These are phyloP conservation scores for Crepidotus variabilis DNA, from an alignment of 768 basidiomycete species.

Conservation along the genomic window DNA sequence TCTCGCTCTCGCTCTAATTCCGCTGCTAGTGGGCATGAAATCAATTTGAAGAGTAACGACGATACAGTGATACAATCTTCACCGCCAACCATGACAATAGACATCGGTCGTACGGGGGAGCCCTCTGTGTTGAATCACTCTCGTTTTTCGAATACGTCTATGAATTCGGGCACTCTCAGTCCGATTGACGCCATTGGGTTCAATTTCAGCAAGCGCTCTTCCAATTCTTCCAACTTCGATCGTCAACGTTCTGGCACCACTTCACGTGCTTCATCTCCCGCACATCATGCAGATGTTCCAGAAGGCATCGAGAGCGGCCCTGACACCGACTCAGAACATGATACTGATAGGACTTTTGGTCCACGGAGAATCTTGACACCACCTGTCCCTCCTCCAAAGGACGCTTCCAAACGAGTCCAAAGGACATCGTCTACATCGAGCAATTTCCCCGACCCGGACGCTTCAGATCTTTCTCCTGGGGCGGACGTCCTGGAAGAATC, in stretches of 20 bases:
- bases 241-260: constrained; percentile 27
- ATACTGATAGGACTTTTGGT: constrained; percentile 23
- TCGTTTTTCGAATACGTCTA: constrained; percentile 1
- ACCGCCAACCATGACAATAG: constrained; percentile 17
- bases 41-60: constrained; percentile 29
- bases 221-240: constrained; percentile 28
- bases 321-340: constrained; percentile 62
- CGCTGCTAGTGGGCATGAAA: constrained; percentile 24
- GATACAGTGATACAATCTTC: constrained; percentile 37
- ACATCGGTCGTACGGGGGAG: constrained; percentile 10
- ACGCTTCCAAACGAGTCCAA: constrained; percentile 13
- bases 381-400: constrained; percentile 46
- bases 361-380: constrained; percentile 21
- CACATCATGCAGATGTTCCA: constrained; percentile 67
- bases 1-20: constrained; percentile 28
- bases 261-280: constrained; percentile 55
- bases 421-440: constrained; percentile 6
- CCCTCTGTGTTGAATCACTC: neutral
- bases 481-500: constrained; percentile 51
- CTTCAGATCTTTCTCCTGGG: constrained; percentile 26
- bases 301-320: constrained; percentile 71
- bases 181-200: constrained; percentile 22
- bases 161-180: constrained; percentile 20
- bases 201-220: constrained; percentile 22
- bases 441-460: constrained; percentile 19